phyloP scores from a whole-genome alignment of 2,329 filamentous ascomycete species.

The Sarocladiaceae sp. region DNA sequence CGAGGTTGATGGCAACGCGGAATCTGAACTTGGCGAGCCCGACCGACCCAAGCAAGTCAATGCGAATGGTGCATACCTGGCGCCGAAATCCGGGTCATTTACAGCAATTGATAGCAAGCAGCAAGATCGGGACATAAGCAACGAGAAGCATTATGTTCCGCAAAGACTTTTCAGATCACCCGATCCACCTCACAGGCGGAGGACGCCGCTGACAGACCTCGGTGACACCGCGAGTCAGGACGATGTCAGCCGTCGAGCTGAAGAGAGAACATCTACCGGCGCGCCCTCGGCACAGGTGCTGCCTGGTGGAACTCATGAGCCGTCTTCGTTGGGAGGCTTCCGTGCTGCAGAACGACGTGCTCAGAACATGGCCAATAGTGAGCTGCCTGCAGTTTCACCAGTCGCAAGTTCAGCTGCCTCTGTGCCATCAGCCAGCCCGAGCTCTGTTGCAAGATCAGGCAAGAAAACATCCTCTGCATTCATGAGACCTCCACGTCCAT shows the following conservation, averaged over 20 bases:
- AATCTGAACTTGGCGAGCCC: background rate
- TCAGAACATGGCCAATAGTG: no score
- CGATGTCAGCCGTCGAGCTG: background rate
- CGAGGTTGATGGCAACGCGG: conserved; percentile 5
- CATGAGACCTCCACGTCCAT: background rate
- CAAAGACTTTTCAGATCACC: background rate
- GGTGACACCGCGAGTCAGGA: background rate
- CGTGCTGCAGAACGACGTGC: background rate
- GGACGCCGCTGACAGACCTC: background rate
- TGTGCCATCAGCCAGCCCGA: background rate
- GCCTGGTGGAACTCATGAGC: no score
- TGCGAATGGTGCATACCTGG: background rate
- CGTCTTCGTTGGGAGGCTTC: no score
- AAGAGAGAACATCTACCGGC: background rate
- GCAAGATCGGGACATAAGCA: background rate
- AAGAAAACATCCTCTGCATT: background rate
- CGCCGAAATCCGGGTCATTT: background rate
- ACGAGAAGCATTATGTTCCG: background rate
- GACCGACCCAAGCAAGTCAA: background rate
- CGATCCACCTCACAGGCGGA: no score
- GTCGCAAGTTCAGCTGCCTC: background rate
- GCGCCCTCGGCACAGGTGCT: no score
- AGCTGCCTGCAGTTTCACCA: background rate
- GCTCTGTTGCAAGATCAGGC: background rate
- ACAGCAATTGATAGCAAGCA: background rate